Percentiles rank a stretch among this genome's conserved stretches.
Evolutionary conservation across 2,329 filamentous ascomycete species (phyloP).

Genomic region (Hansfordia pulvinata): DNA sequence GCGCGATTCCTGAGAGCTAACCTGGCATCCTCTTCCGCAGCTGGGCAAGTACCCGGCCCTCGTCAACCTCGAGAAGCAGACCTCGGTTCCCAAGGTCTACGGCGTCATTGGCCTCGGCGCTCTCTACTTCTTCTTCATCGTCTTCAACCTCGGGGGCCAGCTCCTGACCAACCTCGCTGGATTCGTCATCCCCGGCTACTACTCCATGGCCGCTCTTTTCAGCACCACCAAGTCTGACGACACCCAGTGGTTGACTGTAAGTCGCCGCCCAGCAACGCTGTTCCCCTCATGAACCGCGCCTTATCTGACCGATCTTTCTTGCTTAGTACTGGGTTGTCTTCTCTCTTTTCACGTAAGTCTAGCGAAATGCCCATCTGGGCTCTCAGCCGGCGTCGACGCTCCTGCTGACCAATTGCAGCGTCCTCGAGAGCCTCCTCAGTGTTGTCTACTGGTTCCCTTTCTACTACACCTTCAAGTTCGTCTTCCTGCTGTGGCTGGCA

Average conservation of each 20-base stretch:
- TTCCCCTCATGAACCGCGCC: constrained; percentile 3
- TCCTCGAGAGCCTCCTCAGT: constrained; percentile 69
- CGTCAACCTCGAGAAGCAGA: constrained; percentile 77
- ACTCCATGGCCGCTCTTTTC: constrained; percentile 69
- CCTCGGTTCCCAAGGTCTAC: constrained; percentile 74
- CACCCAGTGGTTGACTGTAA: constrained; percentile 66
- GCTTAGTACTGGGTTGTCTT: constrained; percentile 77
- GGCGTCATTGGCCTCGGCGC: constrained; percentile 61
- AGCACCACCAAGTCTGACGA: constrained; percentile 59
- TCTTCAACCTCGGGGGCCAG: constrained; percentile 85
- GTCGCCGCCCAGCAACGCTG: no score
- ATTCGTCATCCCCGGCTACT: constrained; percentile 73
- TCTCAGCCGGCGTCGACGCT: no score
- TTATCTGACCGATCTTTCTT: constrained; percentile 18
- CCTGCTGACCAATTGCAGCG: no score
- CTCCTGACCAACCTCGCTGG: constrained; percentile 79
- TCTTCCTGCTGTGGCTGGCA: constrained; percentile 93
- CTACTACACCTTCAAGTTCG: constrained; percentile 99
- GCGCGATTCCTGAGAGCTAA: no score
- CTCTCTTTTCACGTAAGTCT: constrained; percentile 56
- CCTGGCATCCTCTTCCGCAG: no score
- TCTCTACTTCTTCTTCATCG: constrained; percentile 81
- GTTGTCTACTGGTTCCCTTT: constrained; percentile 95
- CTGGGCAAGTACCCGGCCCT: constrained; percentile 75
- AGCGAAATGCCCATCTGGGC: no score